Evolutionary conservation across 106 monocot species (phyloP).

Genomic region (Acorus calamus): DNA sequence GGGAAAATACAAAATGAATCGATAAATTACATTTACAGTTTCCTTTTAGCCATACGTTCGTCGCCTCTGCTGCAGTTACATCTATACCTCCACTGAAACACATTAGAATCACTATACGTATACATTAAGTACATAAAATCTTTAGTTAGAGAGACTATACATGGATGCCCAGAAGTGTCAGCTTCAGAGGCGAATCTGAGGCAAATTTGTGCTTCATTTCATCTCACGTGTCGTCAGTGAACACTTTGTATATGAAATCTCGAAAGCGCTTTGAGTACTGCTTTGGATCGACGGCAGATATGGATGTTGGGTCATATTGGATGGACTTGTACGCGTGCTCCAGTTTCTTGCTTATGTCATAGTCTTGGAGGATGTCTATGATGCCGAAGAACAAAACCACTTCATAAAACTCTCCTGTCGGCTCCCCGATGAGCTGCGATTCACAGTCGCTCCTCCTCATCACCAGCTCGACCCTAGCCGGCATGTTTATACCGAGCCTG

Average conservation of each 20-base stretch:
- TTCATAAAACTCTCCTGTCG: conserved; percentile 51
- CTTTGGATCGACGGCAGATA: conserved; percentile 78
- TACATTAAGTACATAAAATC: too few relatives aligned
- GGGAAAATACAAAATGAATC: too few relatives aligned
- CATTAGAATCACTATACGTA: too few relatives aligned
- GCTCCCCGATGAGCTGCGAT: conserved; percentile 37
- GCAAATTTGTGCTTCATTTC: too few relatives aligned
- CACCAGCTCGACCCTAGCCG: conserved; percentile 54
- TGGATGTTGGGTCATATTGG: conserved; percentile 73
- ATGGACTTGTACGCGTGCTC: conserved; percentile 87
- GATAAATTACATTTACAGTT: too few relatives aligned
- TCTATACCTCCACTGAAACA: too few relatives aligned
- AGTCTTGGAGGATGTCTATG: conserved; percentile 90
- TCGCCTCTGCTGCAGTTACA: too few relatives aligned
- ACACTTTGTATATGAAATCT: conserved; percentile 60
- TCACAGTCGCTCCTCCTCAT: conserved; percentile 27
- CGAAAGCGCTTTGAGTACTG: conserved; percentile 61
- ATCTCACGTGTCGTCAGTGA: conserved; percentile 29
- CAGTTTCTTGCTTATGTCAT: conserved; percentile 80
- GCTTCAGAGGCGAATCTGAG: too few relatives aligned
- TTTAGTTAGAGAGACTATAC: too few relatives aligned
- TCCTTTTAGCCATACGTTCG: too few relatives aligned
- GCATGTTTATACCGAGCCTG: conserved; percentile 61
- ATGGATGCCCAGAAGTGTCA: too few relatives aligned
- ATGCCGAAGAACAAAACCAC: conserved; percentile 78